phyloP scores from a whole-genome alignment of 2,329 filamentous ascomycete species.

The Drechslera avenae region DNA sequence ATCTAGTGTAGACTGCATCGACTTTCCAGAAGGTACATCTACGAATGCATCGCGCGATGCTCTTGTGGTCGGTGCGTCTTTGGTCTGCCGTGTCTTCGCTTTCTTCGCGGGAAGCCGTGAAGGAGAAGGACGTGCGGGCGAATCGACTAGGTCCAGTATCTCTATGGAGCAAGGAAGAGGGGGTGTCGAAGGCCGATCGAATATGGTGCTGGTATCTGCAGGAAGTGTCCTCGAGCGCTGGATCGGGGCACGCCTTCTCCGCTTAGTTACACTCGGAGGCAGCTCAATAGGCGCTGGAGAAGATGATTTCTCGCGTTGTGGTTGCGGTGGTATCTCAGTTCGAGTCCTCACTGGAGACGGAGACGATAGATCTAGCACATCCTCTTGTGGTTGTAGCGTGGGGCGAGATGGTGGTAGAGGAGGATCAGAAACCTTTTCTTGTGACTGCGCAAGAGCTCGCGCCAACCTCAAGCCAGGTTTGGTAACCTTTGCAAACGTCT shows the following conservation, averaged over 20 bases:
- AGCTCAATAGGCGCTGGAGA: slow-evolving; percentile 30
- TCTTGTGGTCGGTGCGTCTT: slow-evolving; percentile 8
- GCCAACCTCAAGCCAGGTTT: slow-evolving; percentile 38
- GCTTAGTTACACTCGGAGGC: slow-evolving; percentile 39
- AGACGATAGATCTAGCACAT: slow-evolving; percentile 37
- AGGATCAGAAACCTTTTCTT: slow-evolving; percentile 9
- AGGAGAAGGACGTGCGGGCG: slow-evolving; percentile 29
- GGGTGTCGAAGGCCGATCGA: slow-evolving; percentile 26
- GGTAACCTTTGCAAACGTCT: slow-evolving; percentile 43
- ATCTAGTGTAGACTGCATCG: slow-evolving; percentile 40
- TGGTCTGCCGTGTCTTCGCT: slow-evolving; percentile 18
- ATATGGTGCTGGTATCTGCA: slow-evolving; percentile 9
- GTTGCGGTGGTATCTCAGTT: neutral
- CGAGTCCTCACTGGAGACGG: slow-evolving; percentile 30
- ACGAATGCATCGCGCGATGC: slow-evolving; percentile 19
- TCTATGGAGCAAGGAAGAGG: slow-evolving; percentile 29
- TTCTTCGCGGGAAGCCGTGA: slow-evolving; percentile 35
- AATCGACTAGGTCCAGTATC: slow-evolving; percentile 35
- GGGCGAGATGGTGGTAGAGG: slow-evolving; percentile 3
- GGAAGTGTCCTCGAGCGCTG: slow-evolving; percentile 44
- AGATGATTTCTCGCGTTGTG: slow-evolving; percentile 20
- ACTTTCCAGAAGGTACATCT: slow-evolving; percentile 24
- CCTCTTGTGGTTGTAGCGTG: neutral
- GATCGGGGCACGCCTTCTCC: slow-evolving; percentile 38
- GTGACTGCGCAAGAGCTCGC: slow-evolving; percentile 28